phyloP scores from a whole-genome alignment of 768 basidiomycete species.

The Tylopilus sp. region DNA sequence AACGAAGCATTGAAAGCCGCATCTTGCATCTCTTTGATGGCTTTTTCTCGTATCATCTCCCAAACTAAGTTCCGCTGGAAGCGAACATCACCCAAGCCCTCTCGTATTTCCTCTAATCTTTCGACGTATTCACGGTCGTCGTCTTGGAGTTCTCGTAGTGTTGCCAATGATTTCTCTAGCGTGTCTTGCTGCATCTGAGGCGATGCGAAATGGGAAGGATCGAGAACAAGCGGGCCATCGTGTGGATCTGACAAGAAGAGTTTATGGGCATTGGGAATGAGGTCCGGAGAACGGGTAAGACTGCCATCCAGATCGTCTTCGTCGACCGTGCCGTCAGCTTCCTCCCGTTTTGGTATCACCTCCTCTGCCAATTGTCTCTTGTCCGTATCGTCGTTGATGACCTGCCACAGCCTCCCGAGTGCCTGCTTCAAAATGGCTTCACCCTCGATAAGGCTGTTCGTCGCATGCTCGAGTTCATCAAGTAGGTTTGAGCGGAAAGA shows the following conservation, averaged over 20 bases:
- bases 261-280: slow-evolving; percentile 63
- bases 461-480: slow-evolving; percentile 77
- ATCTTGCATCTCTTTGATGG: slow-evolving; percentile 72
- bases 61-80: slow-evolving; percentile 72
- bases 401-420: slow-evolving; percentile 78
- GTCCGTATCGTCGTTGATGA: slow-evolving; percentile 68
- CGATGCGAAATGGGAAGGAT: slow-evolving; percentile 60
- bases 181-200: slow-evolving; percentile 66
- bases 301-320: slow-evolving; percentile 38
- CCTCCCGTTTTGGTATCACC: slow-evolving; percentile 65
- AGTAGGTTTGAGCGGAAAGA: slow-evolving; percentile 77
- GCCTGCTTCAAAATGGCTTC: slow-evolving; percentile 72
- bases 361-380: slow-evolving; percentile 33
- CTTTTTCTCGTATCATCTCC: slow-evolving; percentile 71
- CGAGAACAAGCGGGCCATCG: slow-evolving; percentile 44
- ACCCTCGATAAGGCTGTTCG: slow-evolving; percentile 81
- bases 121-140: slow-evolving; percentile 87
- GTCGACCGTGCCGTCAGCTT: slow-evolving; percentile 53
- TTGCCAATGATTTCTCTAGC: slow-evolving; percentile 70
- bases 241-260: slow-evolving; percentile 58
- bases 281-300: slow-evolving; percentile 62
- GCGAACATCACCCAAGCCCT: slow-evolving; percentile 71
- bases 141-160: slow-evolving; percentile 77
- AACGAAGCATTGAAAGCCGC: slow-evolving; percentile 42
- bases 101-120: slow-evolving; percentile 78